Base-by-base conservation (phyloP, 1,139 yeast species). In the Saccharomycopsis phalli region DNA sequence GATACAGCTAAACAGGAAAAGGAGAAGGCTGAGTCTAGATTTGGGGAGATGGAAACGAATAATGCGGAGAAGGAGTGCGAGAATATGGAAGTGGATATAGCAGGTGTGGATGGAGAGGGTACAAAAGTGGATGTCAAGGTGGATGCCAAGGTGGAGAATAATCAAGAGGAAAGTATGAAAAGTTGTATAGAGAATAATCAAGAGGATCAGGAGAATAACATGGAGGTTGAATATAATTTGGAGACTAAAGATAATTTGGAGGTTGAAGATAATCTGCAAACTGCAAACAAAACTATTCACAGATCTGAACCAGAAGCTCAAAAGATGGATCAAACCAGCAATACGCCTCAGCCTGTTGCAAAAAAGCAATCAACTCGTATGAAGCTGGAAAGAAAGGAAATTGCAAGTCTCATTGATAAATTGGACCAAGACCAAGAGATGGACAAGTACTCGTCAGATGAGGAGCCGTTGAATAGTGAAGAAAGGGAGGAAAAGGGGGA, bases 401-500 rank as follows among this genome's bases (percentile, higher is more conserved):
- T 10, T 22, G 25, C 6, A 22, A 22, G 10, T 22, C 6, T 22
- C 10, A 10, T 22, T 22, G 8, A 22, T 6, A 22, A 22, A 22
- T 6, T 22, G 6, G 25, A 22, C 10, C 25, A 22, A 22, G 10
- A 22, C 25, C 6, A 22, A 22, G 25, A 6, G n/a, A n/a, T n/a
- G n/a, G n/a, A n/a, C n/a, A n/a, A n/a, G n/a, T n/a, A n/a, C n/a
- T n/a, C n/a, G n/a, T n/a, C n/a, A n/a, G n/a, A n/a, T n/a, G n/a
- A n/a, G n/a, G 29, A 26, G n/a, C 8, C 10, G 2, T 13, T 32
- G 33, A 40, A 40, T 22, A 14, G 16, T 11, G 10, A 21, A n/a
- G 32, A 41, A 37, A 37, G 28, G 17, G n/a, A 33, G 18, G 44
- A 41, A 22, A 37, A 37, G 11, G 41, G 22, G 6, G 13, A n/a